A percentile compares a stretch with the other conserved stretches of the same genome.
Conservation (phyloP, 192 early-diverging fungal genomes). For the Oehlia diaphana region DNA sequence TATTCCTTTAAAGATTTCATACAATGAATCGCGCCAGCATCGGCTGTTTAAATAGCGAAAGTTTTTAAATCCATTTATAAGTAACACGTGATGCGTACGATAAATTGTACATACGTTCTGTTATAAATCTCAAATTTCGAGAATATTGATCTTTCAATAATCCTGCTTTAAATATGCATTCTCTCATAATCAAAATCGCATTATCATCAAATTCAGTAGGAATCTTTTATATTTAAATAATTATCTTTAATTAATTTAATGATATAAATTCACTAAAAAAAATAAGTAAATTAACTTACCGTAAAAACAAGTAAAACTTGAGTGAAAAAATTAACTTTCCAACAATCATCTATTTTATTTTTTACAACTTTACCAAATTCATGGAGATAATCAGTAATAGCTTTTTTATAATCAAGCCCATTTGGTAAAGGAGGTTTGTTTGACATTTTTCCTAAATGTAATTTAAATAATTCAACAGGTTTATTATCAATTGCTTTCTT, state of each 20-base stretch:
- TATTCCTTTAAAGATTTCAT: background rate
- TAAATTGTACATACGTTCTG: background rate
- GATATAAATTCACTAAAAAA: background rate
- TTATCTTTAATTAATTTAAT: background rate
- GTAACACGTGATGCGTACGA: background rate
- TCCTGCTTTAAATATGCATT: background rate
- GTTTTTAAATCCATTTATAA: background rate
- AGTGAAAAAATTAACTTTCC: background rate
- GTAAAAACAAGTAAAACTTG: background rate
- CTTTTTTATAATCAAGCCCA: background rate
- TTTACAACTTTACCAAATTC: background rate
- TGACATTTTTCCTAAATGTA: background rate
- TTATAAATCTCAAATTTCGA: background rate
- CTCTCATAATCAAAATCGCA: background rate
- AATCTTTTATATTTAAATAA: background rate
- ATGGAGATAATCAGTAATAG: background rate
- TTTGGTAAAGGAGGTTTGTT: background rate
- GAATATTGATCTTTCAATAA: background rate
- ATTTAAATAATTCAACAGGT: background rate
- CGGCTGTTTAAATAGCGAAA: background rate
- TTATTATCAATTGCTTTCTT: background rate
- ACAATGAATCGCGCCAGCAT: slow-evolving; percentile 19
- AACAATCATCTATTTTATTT: background rate
- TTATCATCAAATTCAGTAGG: background rate
- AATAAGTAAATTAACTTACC: background rate